Conservation (phyloP, 108 stramenopile species). For the Cyclotella choctawhatcheeana region DNA sequence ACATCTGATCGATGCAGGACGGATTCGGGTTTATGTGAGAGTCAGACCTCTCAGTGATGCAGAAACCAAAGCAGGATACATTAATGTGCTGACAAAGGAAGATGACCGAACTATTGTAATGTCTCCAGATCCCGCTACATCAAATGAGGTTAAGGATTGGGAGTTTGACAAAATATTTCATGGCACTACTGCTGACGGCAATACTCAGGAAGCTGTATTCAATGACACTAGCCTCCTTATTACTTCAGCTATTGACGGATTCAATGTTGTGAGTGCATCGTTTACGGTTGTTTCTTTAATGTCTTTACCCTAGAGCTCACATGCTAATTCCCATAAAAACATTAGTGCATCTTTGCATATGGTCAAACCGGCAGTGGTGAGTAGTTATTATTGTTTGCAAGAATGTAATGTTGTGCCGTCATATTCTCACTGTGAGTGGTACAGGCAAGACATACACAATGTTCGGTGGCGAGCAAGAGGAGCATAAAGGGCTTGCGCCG, state of each 20-base stretch:
- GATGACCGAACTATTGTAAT: slow-evolving; percentile 46
- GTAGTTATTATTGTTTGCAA: not conserved
- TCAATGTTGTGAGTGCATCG: slow-evolving; percentile 64
- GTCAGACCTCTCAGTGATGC: slow-evolving; percentile 56
- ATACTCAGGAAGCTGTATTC: slow-evolving; percentile 67
- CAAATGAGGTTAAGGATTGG: slow-evolving; percentile 46
- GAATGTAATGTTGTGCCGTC: not conserved
- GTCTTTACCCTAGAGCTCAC: not conserved
- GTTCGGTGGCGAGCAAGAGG: slow-evolving; percentile 63
- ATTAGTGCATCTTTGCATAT: slow-evolving; percentile 46
- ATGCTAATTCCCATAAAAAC: not conserved
- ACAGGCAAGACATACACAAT: slow-evolving; percentile 81
- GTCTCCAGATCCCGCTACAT: slow-evolving; percentile 33
- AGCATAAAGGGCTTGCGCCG: slow-evolving; percentile 59
- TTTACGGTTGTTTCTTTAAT: slow-evolving; percentile 4
- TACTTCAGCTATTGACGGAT: slow-evolving; percentile 77
- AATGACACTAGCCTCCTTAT: slow-evolving; percentile 66
- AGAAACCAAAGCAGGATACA: slow-evolving; percentile 43
- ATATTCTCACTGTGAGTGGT: slow-evolving; percentile 7
- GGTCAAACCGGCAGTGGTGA: slow-evolving; percentile 35
- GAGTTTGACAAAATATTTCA: slow-evolving; percentile 76
- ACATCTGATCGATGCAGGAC: slow-evolving; percentile 11
- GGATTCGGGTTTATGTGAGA: slow-evolving; percentile 73
- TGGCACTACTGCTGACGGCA: slow-evolving; percentile 34
- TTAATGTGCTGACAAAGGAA: slow-evolving; percentile 44